Conservation (phyloP, 1,284 basidiomycete species). For the Coniophora puteana region DNA sequence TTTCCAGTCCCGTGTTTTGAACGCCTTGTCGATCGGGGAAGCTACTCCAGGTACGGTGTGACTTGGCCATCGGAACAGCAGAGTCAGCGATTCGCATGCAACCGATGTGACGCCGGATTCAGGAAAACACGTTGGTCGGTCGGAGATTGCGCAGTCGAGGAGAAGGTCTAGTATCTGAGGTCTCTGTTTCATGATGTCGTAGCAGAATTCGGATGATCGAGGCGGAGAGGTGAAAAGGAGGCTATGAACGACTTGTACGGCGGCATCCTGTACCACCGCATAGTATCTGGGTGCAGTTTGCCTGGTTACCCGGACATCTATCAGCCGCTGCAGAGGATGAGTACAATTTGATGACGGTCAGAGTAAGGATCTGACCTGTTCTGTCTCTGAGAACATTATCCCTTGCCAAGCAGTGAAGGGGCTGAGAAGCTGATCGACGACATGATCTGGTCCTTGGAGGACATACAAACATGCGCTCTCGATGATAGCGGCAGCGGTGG, state of each 20-base stretch:
- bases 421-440: conserved; percentile 12
- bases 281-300: conserved; percentile 19
- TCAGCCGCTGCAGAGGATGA: too few relatives aligned
- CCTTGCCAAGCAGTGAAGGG: conserved; percentile 18
- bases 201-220: conserved; percentile 18
- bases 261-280: conserved; percentile 25
- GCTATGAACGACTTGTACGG: conserved; percentile 21
- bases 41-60: conserved; percentile 14
- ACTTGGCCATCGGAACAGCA: conserved; percentile 9
- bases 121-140: conserved; percentile 22
- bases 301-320: conserved; percentile 14
- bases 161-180: conserved; percentile 21
- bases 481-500: conserved; percentile 16
- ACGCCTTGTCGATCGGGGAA: conserved; percentile 4
- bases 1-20: conserved; percentile 8
- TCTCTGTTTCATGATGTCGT: conserved; percentile 19
- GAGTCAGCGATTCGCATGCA: conserved; percentile 14
- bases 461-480: conserved; percentile 16
- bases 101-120: conserved; percentile 17
- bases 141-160: conserved; percentile 17
- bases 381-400: conserved; percentile 14
- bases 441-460: conserved; percentile 16
- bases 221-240: conserved; percentile 19
- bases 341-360: too few relatives aligned
- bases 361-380: background rate